These are phyloP conservation scores for Lanmaoa rubissima DNA, from an alignment of 768 basidiomycete genomes.

Conservation along the genomic window DNA sequence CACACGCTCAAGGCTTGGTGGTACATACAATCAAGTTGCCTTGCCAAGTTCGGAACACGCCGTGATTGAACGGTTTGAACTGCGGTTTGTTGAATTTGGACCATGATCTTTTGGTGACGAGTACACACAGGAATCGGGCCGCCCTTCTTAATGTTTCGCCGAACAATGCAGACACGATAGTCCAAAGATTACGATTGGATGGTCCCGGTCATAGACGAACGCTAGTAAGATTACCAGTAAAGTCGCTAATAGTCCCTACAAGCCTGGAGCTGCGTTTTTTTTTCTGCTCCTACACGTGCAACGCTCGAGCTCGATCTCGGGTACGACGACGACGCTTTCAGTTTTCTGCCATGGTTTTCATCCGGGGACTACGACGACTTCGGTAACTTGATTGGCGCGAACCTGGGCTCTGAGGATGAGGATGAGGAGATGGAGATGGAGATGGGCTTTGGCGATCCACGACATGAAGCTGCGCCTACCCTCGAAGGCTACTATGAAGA, in stretches of 20 bases:
- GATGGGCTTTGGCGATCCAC: constrained; percentile 42
- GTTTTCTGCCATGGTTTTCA: constrained; percentile 44
- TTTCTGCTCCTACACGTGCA: constrained; percentile 22
- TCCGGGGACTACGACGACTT: constrained; percentile 89
- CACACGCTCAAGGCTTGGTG: constrained; percentile 53
- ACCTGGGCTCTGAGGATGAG: constrained; percentile 82
- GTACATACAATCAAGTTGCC: constrained; percentile 45
- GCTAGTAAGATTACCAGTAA: background rate
- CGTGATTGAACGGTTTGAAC: constrained; percentile 61
- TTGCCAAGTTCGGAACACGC: constrained; percentile 66
- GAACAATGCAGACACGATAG: constrained; percentile 49
- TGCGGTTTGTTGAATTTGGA: constrained; percentile 91
- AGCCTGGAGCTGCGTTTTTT: constrained; percentile 31
- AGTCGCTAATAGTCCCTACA: background rate
- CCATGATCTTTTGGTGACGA: constrained; percentile 61
- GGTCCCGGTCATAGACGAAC: constrained; percentile 8
- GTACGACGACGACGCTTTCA: constrained; percentile 1
- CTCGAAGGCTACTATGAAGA: constrained; percentile 87
- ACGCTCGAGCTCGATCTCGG: constrained; percentile 6
- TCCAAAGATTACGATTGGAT: constrained; percentile 1
- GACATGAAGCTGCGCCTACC: constrained; percentile 45
- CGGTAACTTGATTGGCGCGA: constrained; percentile 96
- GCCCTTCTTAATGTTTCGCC: constrained; percentile 87
- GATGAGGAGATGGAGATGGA: constrained; percentile 48
- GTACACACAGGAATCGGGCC: constrained; percentile 36